These are phyloP conservation scores for Boletellus deceptivus DNA, from an alignment of 1,284 basidiomycete species.

Conservation along the genomic window DNA sequence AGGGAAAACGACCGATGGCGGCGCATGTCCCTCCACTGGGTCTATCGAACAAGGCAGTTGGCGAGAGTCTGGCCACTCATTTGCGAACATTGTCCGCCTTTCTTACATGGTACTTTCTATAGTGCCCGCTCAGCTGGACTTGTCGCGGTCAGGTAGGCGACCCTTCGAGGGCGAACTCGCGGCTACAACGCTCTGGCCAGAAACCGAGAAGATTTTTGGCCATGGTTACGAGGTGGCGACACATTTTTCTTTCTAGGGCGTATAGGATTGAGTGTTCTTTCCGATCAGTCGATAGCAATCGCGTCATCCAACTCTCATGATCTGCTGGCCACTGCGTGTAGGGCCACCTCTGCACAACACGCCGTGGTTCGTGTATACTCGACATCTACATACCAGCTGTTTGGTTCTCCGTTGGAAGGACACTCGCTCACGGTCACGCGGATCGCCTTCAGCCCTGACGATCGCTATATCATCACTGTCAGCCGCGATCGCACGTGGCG, in stretches of 20 bases:
- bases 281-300: conserved; percentile 68
- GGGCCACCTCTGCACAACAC: conserved; percentile 83
- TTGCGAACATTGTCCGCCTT: not conserved
- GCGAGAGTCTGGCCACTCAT: conserved; percentile 44
- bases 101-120: conserved; percentile 2
- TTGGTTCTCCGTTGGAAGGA: conserved; percentile 74
- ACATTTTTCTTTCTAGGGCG: conserved; percentile 2
- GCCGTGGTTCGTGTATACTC: conserved; percentile 87
- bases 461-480: conserved; percentile 76
- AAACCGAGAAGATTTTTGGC: conserved; percentile 95
- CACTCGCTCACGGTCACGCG: conserved; percentile 90
- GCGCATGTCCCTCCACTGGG: conserved; percentile 78
- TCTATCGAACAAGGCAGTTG: conserved; percentile 67
- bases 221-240: conserved; percentile 88
- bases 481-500: conserved; percentile 94
- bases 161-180: conserved; percentile 85
- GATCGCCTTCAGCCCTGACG: conserved; percentile 86
- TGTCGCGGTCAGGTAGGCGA: conserved; percentile 40
- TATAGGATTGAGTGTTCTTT: conserved; percentile 5
- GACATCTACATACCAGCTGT: conserved; percentile 63
- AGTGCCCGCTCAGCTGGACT: conserved; percentile 19
- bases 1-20: conserved; percentile 46
- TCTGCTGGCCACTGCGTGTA: conserved; percentile 90
- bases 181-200: conserved; percentile 91
- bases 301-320: conserved; percentile 67